Conservation (phyloP, 2,329 filamentous ascomycete species). For the Celoporthe dispersa region DNA sequence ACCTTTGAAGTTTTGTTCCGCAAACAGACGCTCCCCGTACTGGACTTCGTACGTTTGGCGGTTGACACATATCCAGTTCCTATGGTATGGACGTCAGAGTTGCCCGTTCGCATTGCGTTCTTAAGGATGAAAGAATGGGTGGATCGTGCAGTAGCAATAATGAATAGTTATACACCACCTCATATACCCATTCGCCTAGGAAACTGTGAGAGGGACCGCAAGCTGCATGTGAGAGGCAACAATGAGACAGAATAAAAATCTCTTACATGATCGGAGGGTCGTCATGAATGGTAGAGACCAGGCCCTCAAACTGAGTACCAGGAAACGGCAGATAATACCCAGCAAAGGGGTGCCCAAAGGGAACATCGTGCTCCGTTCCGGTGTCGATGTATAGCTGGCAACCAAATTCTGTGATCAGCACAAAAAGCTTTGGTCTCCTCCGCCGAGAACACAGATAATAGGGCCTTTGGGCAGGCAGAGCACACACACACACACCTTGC, state of each 20-base stretch:
- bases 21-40: conserved; percentile 48
- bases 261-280: conserved; percentile 49
- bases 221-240: too few species aligned
- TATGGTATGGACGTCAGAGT: conserved; percentile 5
- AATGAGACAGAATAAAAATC: background rate
- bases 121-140: background rate
- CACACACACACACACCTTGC: conserved; percentile 41
- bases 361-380: conserved; percentile 35
- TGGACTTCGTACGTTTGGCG: conserved; percentile 50
- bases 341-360: conserved; percentile 54
- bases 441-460: background rate
- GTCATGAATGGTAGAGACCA: conserved; percentile 54
- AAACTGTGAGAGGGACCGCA: background rate
- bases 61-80: conserved; percentile 56
- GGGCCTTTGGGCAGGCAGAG: background rate
- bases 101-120: background rate
- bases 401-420: conserved; percentile 24
- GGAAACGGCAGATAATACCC: conserved; percentile 64
- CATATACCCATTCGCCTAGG: background rate
- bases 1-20: conserved; percentile 50
- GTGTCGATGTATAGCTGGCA: conserved; percentile 53
- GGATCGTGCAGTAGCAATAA: too few species aligned
- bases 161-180: background rate
- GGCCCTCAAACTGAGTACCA: conserved; percentile 50
- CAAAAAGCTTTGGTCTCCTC: background rate